Percentiles rank a stretch among this genome's conserved stretches.
These are phyloP conservation scores for Pulicaria dysenterica DNA, from an alignment of 129 eudicot genomes.

Conservation along the genomic window DNA sequence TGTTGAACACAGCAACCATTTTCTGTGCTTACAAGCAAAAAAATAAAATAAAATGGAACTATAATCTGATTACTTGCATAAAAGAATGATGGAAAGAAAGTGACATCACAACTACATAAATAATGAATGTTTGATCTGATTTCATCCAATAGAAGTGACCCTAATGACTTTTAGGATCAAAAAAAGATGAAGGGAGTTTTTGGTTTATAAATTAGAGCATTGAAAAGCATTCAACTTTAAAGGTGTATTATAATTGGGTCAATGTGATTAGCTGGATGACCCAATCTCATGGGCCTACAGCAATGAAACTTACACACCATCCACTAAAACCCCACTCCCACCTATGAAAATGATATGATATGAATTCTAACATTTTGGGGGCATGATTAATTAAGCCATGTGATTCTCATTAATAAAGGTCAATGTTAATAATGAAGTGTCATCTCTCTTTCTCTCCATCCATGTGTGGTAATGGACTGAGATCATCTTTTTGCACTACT, in stretches of 20 bases:
- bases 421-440: neutral
- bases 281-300: conserved; percentile 4
- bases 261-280: conserved; percentile 11
- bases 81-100: conserved; percentile 26
- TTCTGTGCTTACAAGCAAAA: conserved; percentile 21
- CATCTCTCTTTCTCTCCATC: neutral
- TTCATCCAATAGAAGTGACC: conserved; percentile 20
- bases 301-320: conserved; percentile 8
- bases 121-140: conserved; percentile 25
- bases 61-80: neutral
- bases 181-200: neutral
- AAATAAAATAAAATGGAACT: neutral
- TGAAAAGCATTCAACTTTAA: neutral
- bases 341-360: conserved; percentile 3
- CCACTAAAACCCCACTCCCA: conserved; percentile 23
- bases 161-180: conserved; percentile 14
- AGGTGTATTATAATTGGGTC: conserved; percentile 3
- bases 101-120: conserved; percentile 20
- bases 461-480: too few species aligned
- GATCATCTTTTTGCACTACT: too few species aligned
- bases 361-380: conserved; percentile 1
- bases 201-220: neutral
- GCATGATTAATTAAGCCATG: conserved; percentile 26
- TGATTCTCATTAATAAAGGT: neutral
- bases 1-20: conserved; percentile 95